Percentiles rank a stretch among this genome's conserved stretches.
These are phyloP conservation scores for Trifolium subterraneum DNA, from an alignment of 306 rosid genomes.

Conservation along the genomic window DNA sequence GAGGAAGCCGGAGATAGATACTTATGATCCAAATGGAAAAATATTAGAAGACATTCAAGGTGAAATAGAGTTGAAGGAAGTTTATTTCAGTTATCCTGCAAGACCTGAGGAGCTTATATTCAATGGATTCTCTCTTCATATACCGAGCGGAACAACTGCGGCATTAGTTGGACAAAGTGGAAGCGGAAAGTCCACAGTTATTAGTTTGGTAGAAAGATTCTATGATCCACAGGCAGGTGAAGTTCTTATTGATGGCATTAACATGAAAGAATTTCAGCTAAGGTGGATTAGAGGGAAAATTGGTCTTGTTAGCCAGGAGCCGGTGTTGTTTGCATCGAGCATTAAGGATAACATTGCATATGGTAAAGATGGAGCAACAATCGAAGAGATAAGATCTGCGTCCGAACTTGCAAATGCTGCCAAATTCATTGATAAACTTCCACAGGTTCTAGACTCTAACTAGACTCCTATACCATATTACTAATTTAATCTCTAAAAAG, in stretches of 20 bases:
- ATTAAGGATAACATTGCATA: slow-evolving; percentile 86
- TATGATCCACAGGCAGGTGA: slow-evolving; percentile 85
- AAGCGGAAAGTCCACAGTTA: slow-evolving; percentile 88
- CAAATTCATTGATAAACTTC: slow-evolving; percentile 82
- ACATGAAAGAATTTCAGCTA: slow-evolving; percentile 81
- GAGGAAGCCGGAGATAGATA: slow-evolving; percentile 82
- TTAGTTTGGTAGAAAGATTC: slow-evolving; percentile 88
- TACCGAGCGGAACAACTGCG: slow-evolving; percentile 72
- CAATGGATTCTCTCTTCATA: slow-evolving; percentile 69
- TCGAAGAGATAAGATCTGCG: slow-evolving; percentile 75
- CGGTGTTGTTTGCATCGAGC: slow-evolving; percentile 81
- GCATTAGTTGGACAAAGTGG: slow-evolving; percentile 97
- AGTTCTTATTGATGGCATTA: slow-evolving; percentile 74
- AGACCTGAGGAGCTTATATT: slow-evolving; percentile 81
- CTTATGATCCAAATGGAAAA: slow-evolving; percentile 70
- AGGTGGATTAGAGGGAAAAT: slow-evolving; percentile 91
- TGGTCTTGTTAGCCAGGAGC: slow-evolving; percentile 96
- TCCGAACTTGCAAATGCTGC: slow-evolving; percentile 90
- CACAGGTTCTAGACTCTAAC: slow-evolving; percentile 61
- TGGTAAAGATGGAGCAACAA: slow-evolving; percentile 86
- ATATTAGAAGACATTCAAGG: slow-evolving; percentile 67
- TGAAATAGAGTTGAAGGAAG: slow-evolving; percentile 70
- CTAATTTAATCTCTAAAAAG: too few species aligned
- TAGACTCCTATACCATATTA: too few species aligned
- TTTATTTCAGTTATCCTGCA: slow-evolving; percentile 82